Conservation (phyloP, 345 rosid species). For the Citrus cavaleriei region DNA sequence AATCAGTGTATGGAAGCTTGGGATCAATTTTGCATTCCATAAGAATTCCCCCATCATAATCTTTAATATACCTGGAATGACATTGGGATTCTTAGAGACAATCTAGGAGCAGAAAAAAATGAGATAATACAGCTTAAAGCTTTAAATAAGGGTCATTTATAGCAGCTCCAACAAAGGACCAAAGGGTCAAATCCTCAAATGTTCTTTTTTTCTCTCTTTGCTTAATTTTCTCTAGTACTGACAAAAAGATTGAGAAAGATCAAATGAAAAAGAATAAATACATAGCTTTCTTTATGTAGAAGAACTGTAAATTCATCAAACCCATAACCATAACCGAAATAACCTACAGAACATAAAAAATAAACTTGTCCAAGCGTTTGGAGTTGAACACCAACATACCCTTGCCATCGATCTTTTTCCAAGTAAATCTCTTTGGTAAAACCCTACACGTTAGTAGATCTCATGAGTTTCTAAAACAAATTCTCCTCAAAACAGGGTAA, state of each 20-base stretch:
- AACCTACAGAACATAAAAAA: background rate
- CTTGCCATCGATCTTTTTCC: constrained; percentile 97
- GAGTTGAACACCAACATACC: constrained; percentile 50
- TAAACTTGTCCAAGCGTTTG: background rate
- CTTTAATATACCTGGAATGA: constrained; percentile 75
- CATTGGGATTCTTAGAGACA: background rate
- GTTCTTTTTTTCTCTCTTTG: background rate
- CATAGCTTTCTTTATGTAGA: background rate
- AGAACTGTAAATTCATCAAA: background rate
- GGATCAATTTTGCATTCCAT: constrained; percentile 99
- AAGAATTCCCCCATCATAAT: constrained; percentile 97
- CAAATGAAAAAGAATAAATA: background rate
- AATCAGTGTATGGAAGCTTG: constrained; percentile 91
- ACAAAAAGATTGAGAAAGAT: background rate
- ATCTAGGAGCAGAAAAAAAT: background rate
- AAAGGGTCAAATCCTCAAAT: background rate
- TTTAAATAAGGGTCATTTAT: background rate
- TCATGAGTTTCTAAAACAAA: background rate
- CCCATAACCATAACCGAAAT: background rate
- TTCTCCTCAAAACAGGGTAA: background rate
- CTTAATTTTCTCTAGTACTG: background rate
- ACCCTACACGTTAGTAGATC: constrained; percentile 50
- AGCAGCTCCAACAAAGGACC: background rate
- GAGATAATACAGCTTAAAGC: background rate
- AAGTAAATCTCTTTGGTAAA: constrained; percentile 97